These are phyloP conservation scores for Epichloe amarillans DNA, from an alignment of 2,329 filamentous ascomycete species.

Conservation along the genomic window DNA sequence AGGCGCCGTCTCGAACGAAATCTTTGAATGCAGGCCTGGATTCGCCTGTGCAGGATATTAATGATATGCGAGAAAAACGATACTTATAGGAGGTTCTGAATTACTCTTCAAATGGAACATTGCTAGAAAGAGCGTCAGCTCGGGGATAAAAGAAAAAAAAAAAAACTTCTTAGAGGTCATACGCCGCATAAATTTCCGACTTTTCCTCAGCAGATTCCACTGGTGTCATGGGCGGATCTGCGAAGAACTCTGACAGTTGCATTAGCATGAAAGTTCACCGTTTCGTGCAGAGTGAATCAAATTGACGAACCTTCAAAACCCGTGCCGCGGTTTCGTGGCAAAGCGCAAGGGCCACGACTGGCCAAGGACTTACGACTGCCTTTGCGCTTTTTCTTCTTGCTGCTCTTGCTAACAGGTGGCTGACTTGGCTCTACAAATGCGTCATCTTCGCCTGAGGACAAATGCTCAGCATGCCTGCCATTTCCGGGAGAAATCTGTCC, in stretches of 20 bases:
- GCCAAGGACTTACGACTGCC: slow-evolving; percentile 5
- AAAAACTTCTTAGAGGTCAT: slow-evolving; percentile 20
- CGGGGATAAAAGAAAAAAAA: neutral
- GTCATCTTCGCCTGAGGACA: too few species aligned
- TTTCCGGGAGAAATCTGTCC: too few species aligned
- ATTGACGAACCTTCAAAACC: slow-evolving; percentile 52
- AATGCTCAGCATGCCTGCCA: too few species aligned
- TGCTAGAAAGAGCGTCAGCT: neutral
- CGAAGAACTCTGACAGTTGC: slow-evolving; percentile 47
- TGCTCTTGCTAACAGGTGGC: too few species aligned
- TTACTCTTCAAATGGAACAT: slow-evolving; percentile 43
- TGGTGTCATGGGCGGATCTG: slow-evolving; percentile 66
- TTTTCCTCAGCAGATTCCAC: slow-evolving; percentile 52
- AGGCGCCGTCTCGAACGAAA: slow-evolving; percentile 69
- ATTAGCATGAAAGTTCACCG: neutral
- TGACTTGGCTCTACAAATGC: too few species aligned
- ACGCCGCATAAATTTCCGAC: slow-evolving; percentile 52
- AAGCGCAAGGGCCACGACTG: slow-evolving; percentile 26
- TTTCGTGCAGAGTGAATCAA: neutral
- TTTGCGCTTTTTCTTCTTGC: too few species aligned
- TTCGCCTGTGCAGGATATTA: slow-evolving; percentile 41
- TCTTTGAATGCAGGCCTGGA: slow-evolving; percentile 73
- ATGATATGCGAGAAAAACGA: neutral
- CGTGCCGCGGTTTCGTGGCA: slow-evolving; percentile 34
- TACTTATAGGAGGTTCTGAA: neutral